phyloP scores from a whole-genome alignment of 2,329 filamentous ascomycete species.

The Aspergillus pseudonomiae region DNA sequence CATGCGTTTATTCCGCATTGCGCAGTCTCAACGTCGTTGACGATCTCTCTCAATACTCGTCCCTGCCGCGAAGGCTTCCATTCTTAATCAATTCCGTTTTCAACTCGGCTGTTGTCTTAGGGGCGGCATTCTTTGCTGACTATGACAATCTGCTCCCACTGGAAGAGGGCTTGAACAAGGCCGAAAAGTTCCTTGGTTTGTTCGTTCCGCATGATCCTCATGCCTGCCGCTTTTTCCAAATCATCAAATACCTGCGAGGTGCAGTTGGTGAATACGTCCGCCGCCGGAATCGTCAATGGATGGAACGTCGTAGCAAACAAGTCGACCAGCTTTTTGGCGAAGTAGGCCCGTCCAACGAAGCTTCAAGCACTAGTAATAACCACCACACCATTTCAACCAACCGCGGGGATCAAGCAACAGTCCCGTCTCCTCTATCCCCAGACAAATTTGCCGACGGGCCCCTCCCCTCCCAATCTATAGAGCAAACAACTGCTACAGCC shows the following conservation, averaged over 20 bases:
- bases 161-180: slow-evolving; percentile 38
- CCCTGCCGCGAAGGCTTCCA: slow-evolving; percentile 47
- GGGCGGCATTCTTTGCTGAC: slow-evolving; percentile 50
- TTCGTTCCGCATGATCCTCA: slow-evolving; percentile 42
- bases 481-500: slow-evolving; percentile 12
- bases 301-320: slow-evolving; percentile 42
- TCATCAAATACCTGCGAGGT: slow-evolving; percentile 44
- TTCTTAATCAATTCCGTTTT: slow-evolving; percentile 53
- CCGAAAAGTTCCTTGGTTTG: slow-evolving; percentile 35
- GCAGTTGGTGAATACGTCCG: slow-evolving; percentile 43
- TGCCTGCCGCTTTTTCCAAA: slow-evolving; percentile 40
- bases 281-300: slow-evolving; percentile 42
- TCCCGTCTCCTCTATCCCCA: slow-evolving; percentile 28
- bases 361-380: slow-evolving; percentile 1
- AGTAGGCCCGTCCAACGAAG: slow-evolving; percentile 26
- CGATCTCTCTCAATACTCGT: slow-evolving; percentile 35
- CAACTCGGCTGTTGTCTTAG: slow-evolving; percentile 49
- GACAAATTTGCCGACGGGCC: slow-evolving; percentile 23
- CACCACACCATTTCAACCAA: slow-evolving; percentile 10
- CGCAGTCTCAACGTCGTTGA: slow-evolving; percentile 45
- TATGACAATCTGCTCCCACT: slow-evolving; percentile 44
- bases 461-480: slow-evolving; percentile 18
- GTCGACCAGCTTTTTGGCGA: slow-evolving; percentile 48
- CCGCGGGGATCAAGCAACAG: slow-evolving; percentile 15
- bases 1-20: slow-evolving; percentile 50